Percentiles rank a stretch among this genome's conserved stretches.
Evolutionary conservation across 31 red algal species (phyloP).

Genomic region (Odonthalia washingtoniensis): DNA sequence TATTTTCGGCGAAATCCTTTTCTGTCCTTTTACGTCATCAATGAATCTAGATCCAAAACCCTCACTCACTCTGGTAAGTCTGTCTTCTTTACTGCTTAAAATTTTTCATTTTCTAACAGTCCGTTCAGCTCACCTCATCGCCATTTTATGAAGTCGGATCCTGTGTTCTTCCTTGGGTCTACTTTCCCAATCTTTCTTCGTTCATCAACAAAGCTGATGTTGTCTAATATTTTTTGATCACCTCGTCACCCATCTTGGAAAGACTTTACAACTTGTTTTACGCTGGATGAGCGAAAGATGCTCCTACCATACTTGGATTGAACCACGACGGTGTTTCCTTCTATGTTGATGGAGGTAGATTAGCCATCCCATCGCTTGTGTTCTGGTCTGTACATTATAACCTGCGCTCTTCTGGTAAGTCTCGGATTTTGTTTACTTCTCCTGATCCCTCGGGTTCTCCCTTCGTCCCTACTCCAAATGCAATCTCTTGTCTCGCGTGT

Average conservation of each 20-base stretch:
- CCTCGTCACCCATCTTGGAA: too few species aligned
- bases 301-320: not conserved
- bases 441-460: not conserved
- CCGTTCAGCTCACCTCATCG: not conserved
- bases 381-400: not conserved
- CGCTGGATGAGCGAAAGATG: not conserved
- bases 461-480: slow-evolving; percentile 21
- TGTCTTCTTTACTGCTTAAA: not conserved
- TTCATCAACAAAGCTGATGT: too few species aligned
- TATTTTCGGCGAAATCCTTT: not conserved
- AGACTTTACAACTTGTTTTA: not conserved
- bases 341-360: not conserved
- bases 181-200: not conserved
- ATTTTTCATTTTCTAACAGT: not conserved
- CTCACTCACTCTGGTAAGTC: not conserved
- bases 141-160: not conserved
- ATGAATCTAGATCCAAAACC: not conserved
- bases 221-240: too few species aligned
- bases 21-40: not conserved
- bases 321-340: not conserved
- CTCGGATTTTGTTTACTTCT: not conserved
- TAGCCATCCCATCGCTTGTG: not conserved
- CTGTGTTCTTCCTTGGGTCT: not conserved
- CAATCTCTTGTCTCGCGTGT: slow-evolving; percentile 8
- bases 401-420: not conserved